Base-by-base conservation (phyloP, 805 yeast genomes). In the Metschnikowia henanensis region DNA sequence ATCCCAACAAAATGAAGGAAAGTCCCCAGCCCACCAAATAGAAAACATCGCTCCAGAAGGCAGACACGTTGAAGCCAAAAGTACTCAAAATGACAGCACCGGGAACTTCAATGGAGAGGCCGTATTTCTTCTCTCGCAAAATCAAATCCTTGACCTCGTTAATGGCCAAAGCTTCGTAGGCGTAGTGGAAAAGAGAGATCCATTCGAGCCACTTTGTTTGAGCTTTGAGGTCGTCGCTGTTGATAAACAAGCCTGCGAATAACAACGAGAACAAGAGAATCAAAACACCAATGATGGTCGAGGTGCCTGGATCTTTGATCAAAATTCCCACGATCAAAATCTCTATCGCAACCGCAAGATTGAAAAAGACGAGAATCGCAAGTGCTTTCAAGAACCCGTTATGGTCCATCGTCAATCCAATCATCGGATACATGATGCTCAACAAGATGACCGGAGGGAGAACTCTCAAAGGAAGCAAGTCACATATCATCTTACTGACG, bases 41-140 rank as follows among this genome's bases (percentile, higher is more conserved):
- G 26, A 73, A 60, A 22, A 84, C 73, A 61, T 94, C 98, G 28
- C 72, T 70, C 64, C 79, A 65, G 41, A 87, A 77, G 2, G 91
- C 94, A 19, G 82, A 80, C 12, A 88, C 92, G 52, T 87, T 79
- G 63, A 94, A 94, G 0, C 99, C 99, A 70, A 94, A 94, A 0
- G 98, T 89, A 53, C 95, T 87, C 54, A 94, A 74, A 43, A 94
- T 94, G 1, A 96, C 95, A 2, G 99, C 98, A 9, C 99, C 99
- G 0, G 99, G 99, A 13, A 94, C 95, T 64, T 90, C 96, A 55
- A 94, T 92, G 35, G 91, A 86, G 33, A 94, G 75, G 0, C 99
- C 99, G 58, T 84, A 92, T 65, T 94, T 94, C 60, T 81, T 83
- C 61, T 94, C 99, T 50, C 80, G 81, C 55, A 94, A 73, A 12